Conservation (phyloP, 805 yeast species). For the Saccharomycopsis fibuligera region DNA sequence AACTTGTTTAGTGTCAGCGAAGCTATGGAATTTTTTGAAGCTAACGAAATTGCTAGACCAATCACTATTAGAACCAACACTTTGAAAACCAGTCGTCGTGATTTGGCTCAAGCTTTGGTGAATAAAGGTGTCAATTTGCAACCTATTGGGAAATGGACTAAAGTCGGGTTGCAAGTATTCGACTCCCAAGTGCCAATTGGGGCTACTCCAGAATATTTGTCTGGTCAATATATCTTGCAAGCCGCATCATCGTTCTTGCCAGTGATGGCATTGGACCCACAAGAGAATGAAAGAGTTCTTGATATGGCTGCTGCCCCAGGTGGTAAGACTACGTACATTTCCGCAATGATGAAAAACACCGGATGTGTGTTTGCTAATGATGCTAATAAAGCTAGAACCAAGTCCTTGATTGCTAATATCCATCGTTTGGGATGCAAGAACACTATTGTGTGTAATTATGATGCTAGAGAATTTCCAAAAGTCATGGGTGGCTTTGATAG, state of each 20-base stretch:
- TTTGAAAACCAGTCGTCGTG: constrained; percentile 88
- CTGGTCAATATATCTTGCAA: constrained; percentile 95
- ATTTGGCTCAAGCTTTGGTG: constrained; percentile 88
- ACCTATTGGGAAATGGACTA: constrained; percentile 97
- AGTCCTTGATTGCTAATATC: constrained; percentile 92
- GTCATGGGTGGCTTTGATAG: constrained; percentile 98
- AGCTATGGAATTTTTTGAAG: constrained; percentile 97
- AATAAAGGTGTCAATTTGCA: constrained; percentile 96
- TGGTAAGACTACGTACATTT: constrained; percentile 51
- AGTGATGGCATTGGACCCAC: constrained; percentile 96
- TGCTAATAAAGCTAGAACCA: constrained; percentile 92
- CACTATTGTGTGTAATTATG: constrained; percentile 94
- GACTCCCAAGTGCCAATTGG: constrained; percentile 99
- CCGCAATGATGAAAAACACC: constrained; percentile 92
- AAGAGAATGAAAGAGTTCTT: constrained; percentile 87
- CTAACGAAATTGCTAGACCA: constrained; percentile 95
- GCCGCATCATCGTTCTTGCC: constrained; percentile 98
- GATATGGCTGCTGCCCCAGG: constrained; percentile 93
- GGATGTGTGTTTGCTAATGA: constrained; percentile 98
- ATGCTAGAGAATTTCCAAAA: constrained; percentile 96
- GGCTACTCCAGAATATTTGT: constrained; percentile 97
- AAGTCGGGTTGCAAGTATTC: constrained; percentile 93
- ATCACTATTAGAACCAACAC: constrained; percentile 97
- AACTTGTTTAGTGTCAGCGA: constrained; percentile 89
- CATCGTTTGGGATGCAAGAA: constrained; percentile 96